Evolutionary conservation across 768 basidiomycete species (phyloP).

Genomic region (Udeniomyces megalosporus): DNA sequence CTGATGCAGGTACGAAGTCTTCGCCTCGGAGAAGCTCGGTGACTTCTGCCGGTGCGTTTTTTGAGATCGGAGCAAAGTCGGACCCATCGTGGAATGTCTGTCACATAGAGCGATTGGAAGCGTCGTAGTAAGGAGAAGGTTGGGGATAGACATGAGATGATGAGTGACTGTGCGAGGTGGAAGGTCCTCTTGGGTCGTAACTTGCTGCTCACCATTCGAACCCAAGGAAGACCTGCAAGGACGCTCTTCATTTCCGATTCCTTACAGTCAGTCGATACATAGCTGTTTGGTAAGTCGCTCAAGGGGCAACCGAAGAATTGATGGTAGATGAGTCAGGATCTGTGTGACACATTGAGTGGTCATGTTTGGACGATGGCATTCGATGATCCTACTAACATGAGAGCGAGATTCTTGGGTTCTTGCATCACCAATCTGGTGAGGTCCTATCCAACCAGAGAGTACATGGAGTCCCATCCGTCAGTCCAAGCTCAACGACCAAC

Average conservation of each 20-base stretch:
- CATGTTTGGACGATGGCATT: not conserved
- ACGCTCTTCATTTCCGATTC: not conserved
- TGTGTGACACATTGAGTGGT: not conserved
- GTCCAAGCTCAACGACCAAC: too few species aligned
- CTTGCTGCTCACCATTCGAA: conserved; percentile 6
- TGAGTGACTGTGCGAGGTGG: not conserved
- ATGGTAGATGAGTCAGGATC: not conserved
- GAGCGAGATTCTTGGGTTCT: conserved; percentile 4
- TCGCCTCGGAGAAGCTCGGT: conserved; percentile 13
- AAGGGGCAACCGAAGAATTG: not conserved
- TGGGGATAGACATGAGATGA: not conserved
- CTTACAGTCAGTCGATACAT: conserved; percentile 10
- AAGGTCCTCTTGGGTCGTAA: not conserved
- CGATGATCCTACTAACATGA: conserved; percentile 3
- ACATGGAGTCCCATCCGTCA: too few species aligned
- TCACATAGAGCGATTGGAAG: not conserved
- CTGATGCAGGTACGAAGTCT: conserved; percentile 8
- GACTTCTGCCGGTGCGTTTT: conserved; percentile 4
- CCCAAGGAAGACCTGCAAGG: conserved; percentile 4
- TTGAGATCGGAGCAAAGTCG: conserved; percentile 13
- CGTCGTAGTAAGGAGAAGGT: not conserved
- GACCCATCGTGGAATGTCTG: conserved; percentile 17
- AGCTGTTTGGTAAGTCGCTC: not conserved
- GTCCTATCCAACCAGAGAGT: not conserved
- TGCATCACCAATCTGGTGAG: not conserved